Evolutionary conservation across 352 stramenopile species (phyloP).

Genomic region (Pythium aquatile): DNA sequence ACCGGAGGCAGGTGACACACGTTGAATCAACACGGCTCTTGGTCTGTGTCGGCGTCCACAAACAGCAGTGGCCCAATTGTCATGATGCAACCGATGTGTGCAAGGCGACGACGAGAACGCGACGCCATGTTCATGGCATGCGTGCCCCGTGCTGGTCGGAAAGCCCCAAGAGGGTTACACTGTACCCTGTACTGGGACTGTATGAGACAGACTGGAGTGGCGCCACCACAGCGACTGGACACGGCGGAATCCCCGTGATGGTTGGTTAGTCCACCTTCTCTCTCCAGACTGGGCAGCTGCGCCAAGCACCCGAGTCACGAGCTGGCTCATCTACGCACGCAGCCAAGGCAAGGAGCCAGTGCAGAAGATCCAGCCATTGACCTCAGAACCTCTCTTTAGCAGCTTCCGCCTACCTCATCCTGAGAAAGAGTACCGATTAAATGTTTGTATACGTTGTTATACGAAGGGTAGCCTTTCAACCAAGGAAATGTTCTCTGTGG

Average conservation of each 20-base stretch:
- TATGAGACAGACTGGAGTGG: background rate
- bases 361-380: conserved; percentile 22
- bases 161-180: too few species aligned
- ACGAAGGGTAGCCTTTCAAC: conserved; percentile 6
- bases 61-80: too few species aligned
- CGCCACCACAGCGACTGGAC: background rate
- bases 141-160: too few species aligned
- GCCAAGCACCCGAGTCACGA: conserved; percentile 6
- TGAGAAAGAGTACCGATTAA: too few species aligned
- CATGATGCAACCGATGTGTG: too few species aligned
- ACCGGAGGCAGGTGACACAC: background rate
- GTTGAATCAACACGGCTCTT: background rate
- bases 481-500: background rate
- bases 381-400: background rate
- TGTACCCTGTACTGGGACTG: too few species aligned
- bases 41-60: background rate
- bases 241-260: background rate
- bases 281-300: conserved; percentile 19
- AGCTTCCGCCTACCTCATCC: background rate
- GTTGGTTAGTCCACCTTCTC: conserved; percentile 11
- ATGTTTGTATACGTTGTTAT: conserved; percentile 16
- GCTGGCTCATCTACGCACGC: background rate
- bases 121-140: background rate
- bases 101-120: background rate
- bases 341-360: conserved; percentile 23